Evolutionary conservation across 2,329 filamentous ascomycete species (phyloP), one percentile per base, ranked within the genome.

Genomic region (Colletotrichum sp.): DNA sequence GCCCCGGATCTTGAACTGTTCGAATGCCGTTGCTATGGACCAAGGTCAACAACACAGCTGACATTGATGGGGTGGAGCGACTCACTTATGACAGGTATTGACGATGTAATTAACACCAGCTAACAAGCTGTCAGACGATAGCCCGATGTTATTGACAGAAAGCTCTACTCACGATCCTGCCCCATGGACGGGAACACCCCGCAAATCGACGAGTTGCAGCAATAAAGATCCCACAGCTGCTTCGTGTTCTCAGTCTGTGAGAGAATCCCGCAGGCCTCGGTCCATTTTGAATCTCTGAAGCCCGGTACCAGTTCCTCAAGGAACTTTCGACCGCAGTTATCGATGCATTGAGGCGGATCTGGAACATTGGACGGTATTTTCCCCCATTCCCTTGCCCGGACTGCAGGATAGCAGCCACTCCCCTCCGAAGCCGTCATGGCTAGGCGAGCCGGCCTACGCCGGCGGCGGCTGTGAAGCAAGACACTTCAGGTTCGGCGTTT

Each of bases 101-200:
- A 90, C 89, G 73, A 90, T 83, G 79, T 84, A 83, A 77, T 89
- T 87, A 68, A 90, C 86, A 78, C 85, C 89, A 63, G 89, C 89
- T 91, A 68, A 24, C 14, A 64, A 21, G 24, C 73, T 77, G 79
- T 80, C 77, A 78, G 77, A 77, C 14, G 32, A 38, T 30, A 30
- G 36, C 30, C 38, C 7, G 69, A 65, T 32, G 16, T 18, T 34
- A 18, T 68, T 78, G 76, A 62, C 18, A 68, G 34, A 36, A 21
- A 36, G 5, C 65, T 67, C 32, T 43, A 86, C 87, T 84, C 79
- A 88, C 89, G 89, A 79, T 89, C 88, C 80, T 87, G 84, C 7
- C 79, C 79, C 16, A 79, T 79, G 55, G 76, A 78, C 13, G 36
- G 67, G 64, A 58, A 62, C 59, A 90, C 87, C 32, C 89, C 89